These are phyloP conservation scores for Dipteronia dyeriana DNA, from an alignment of 345 rosid species.

Conservation along the genomic window DNA sequence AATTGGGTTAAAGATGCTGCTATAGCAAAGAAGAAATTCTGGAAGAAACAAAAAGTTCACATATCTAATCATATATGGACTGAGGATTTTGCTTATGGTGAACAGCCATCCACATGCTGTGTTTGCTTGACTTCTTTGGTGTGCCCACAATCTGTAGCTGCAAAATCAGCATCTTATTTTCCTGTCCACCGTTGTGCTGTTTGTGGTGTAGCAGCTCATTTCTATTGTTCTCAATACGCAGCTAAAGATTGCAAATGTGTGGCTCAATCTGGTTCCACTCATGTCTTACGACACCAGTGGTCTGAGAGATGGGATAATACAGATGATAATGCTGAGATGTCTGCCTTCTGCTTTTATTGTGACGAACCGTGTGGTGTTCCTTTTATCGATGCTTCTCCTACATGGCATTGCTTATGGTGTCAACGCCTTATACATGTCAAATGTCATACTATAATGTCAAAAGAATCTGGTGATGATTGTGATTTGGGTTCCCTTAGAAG, in stretches of 20 bases:
- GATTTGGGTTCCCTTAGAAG: constrained; percentile 65
- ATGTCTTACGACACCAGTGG: constrained; percentile 66
- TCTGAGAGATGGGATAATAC: constrained; percentile 65
- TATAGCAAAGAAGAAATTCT: constrained; percentile 50
- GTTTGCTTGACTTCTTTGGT: constrained; percentile 56
- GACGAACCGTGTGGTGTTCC: constrained; percentile 74
- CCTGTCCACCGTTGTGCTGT: constrained; percentile 57
- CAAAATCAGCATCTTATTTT: constrained; percentile 19
- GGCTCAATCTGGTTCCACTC: constrained; percentile 57
- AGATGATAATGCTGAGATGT: constrained; percentile 58
- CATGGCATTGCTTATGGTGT: constrained; percentile 78
- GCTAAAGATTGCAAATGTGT: constrained; percentile 65
- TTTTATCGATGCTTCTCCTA: constrained; percentile 63
- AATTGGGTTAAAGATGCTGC: constrained; percentile 72
- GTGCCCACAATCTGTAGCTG: constrained; percentile 35
- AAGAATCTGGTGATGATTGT: constrained; percentile 64
- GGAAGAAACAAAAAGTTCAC: constrained; percentile 61
- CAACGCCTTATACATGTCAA: constrained; percentile 69
- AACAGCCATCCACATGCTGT: constrained; percentile 61
- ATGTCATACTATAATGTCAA: constrained; percentile 61
- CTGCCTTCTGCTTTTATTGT: constrained; percentile 64
- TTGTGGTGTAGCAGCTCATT: constrained; percentile 70
- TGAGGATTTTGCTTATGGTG: constrained; percentile 47
- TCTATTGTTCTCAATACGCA: constrained; percentile 59
- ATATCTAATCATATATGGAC: constrained; percentile 60